Evolutionary conservation across 164 flowering plant species (phyloP).

Genomic region (Akebia trifoliata): DNA sequence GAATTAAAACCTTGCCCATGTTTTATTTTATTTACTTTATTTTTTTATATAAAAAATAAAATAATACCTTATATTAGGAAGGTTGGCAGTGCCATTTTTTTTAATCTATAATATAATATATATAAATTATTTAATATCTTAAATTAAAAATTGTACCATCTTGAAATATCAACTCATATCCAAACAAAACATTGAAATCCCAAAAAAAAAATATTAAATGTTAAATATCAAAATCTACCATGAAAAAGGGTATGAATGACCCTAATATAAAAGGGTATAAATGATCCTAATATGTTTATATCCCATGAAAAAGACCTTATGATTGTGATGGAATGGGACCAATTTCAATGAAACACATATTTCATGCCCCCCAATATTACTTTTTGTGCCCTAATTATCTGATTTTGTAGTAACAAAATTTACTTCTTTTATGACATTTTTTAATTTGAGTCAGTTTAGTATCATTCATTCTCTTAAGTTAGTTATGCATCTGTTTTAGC

Average conservation of each 20-base stretch:
- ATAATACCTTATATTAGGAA: neutral
- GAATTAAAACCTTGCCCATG: neutral
- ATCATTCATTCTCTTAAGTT: neutral
- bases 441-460: neutral
- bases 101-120: no score
- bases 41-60: neutral
- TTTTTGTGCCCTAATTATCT: neutral
- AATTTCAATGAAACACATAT: neutral
- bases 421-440: neutral
- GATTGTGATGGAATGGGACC: conserved; percentile 2
- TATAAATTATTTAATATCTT: no score
- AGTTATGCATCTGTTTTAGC: conserved; percentile 2
- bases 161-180: no score
- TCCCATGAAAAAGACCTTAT: conserved; percentile 4
- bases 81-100: neutral
- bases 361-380: neutral
- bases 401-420: no score
- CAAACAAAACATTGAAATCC: no score
- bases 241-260: neutral
- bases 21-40: neutral
- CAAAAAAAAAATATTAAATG: no score
- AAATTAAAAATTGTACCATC: no score
- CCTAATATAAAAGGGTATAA: neutral
- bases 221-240: neutral
- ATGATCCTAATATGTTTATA: neutral